Base-by-base conservation (phyloP, 805 yeast species). In the Teunomyces kruisii region DNA sequence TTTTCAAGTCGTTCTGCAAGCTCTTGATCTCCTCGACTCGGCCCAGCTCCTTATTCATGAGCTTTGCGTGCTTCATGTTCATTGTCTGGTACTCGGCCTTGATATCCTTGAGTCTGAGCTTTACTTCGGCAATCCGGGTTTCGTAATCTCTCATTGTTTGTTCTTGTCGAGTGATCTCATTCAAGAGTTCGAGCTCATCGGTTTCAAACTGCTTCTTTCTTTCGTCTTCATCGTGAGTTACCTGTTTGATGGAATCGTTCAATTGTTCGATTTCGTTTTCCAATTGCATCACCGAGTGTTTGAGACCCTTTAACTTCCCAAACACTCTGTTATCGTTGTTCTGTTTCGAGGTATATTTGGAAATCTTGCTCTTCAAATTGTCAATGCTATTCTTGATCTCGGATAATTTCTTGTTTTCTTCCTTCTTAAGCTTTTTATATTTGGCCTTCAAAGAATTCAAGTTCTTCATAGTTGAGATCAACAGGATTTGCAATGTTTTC, bases 251-350 rank as follows among this genome's bases (percentile, higher is more conserved):
- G 32, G 56, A 49, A 26, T 41, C 40, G 17, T 56, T 53, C 36
- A 67, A 53, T 7, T 50, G 55, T 12, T 50, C 49, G 14, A 70
- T 63, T 31, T 72, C 77, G 22, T 47, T 44, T 46, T 71, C 74
- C 39, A 69, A 54, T 51, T 72, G 76, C 12, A 55, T 53, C 4
- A 69, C 72, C 0, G 70, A 58, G 44, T 70, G 73, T 47, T 70
- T 62, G 37, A 72, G 59, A 6, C 75, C 72, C 47, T 66, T 68
- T 29, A 72, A 51, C 44, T 70, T 71, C 3, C 74, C 70, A 46
- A 63, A 57, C 0, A 58, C 50, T 39, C 72, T 53, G 19, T 55
- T 59, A 33, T 72, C 74, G 44, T 54, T 61, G 12, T 37, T 45
- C 19, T 56, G 55, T 30, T 54, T 57, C 32, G 47, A 52, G 10